Evolutionary conservation across 2,329 filamentous ascomycete species (phyloP), one percentile per base, ranked within the genome.

Genomic region (Hypoxylon sp.): DNA sequence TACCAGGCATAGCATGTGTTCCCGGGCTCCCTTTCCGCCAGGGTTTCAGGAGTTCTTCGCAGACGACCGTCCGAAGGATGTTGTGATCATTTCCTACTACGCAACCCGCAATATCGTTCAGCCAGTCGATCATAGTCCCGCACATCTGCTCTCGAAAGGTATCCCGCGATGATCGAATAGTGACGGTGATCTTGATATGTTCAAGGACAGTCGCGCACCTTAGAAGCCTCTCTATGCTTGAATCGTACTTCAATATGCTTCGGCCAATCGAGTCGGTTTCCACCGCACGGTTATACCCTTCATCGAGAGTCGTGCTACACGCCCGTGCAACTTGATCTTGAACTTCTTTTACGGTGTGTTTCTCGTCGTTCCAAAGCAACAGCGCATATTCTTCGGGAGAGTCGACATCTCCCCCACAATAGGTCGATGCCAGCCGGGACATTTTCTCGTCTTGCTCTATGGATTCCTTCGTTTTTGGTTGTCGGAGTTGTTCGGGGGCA

Each of bases 71-170:
- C 40, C 94, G 89, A 48, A 99, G 84, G 17, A 98, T 89, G 66
- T 92, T 86, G 69, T 90, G 88, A 76, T 99, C 94, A 33, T 89
- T 85, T 1, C 93, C 94, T 51, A 97, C 92, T 59, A 90, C 92
- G 80, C 95, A 98, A 31, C 94, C 94, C 6, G 94, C 89, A 75
- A 99, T 97, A 79, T 99, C 97, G 58, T 91, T 88, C 20, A 99
- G 86, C 97, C 97, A 99, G 75, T 98, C 95, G 60, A 99, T 92
- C 68, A 99, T 95, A 14, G 94, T 94, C n/a, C 93, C 94, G 75
- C 95, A 98, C 97, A 99, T 99, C 79, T 98, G 93, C 79, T 99
- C 96, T 66, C 96, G 89, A 82, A 98, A 99, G 0, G 94, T 98
- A 81, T 99, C 96, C 74, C 97, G 89, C 4, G 96, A 90, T 8